Evolutionary conservation across 1,139 yeast genomes (phyloP), one percentile per base, ranked within the genome.

Genomic region (Sporopachydermia cereana): DNA sequence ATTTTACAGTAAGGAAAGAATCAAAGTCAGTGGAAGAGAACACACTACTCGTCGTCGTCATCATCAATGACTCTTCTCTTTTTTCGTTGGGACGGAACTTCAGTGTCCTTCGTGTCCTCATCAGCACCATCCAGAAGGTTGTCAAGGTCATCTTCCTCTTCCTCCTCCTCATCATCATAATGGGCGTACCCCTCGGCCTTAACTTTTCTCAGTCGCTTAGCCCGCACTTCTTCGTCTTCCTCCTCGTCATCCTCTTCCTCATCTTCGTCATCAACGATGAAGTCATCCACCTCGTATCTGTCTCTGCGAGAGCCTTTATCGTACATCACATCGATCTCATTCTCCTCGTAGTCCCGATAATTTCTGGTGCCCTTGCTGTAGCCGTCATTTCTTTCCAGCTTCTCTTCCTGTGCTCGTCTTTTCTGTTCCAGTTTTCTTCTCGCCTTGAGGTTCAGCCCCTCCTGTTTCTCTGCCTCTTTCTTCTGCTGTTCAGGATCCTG

Each of bases 401-500:
- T 24, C 81, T 67, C 89, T 71, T 69, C 79, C 74, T 62, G 81
- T 76, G 62, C 83, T 76, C 58, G 76, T 66, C 50, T 79, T 71
- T 64, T 84, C 77, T 54, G 78, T 45, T 67, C 71, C 12, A 68
- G 66, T 54, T 65, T 64, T 36, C 66, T 57, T 3, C 71, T 58
- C n/a, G 71, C 71, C 41, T 60, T 56, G 36, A 64, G 54, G 43
- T 61, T 62, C 50, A 56, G 54, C 41, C 56, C 76, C 56, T 83
- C 95, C 50, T 77, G 79, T 63, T 78, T 84, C 59, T 86, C 96
- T 29, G 89, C 79, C 54, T 78, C 78, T 57, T 84, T 76, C 57
- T 88, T 89, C 53, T 80, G 79, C 61, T 81, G 69, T 60, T 86
- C 85, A 2, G 98, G 98, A 66, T 91, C 98, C 49, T 77, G 83